Evolutionary conservation across 169 alveolate species (phyloP).

Genomic region (Plasmodium chabaudi): DNA sequence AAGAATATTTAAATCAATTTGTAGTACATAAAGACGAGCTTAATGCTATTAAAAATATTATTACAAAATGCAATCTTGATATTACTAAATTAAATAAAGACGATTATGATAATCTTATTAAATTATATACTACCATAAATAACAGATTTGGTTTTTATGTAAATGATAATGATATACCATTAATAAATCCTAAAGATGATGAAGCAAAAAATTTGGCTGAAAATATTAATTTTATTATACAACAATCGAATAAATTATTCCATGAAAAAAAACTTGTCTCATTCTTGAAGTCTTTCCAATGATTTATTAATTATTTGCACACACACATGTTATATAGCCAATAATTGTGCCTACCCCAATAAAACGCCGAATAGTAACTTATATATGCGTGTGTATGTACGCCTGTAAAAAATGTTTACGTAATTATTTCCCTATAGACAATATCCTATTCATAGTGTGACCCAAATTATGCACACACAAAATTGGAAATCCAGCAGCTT

Average conservation of each 20-base stretch:
- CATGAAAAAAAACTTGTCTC: slow-evolving; percentile 26
- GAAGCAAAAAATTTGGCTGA: slow-evolving; percentile 5
- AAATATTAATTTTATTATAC: slow-evolving; percentile 1
- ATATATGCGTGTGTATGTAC: background rate
- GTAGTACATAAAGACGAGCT: slow-evolving; percentile 37
- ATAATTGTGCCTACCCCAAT: background rate
- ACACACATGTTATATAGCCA: background rate
- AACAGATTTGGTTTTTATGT: slow-evolving; percentile 58
- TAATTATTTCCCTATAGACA: too few species aligned
- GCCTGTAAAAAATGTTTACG: too few species aligned
- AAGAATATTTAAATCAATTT: slow-evolving; percentile 26
- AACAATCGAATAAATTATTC: slow-evolving; percentile 7
- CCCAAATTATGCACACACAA: too few species aligned
- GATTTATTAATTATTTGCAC: background rate
- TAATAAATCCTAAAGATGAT: background rate
- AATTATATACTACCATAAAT: slow-evolving; percentile 27
- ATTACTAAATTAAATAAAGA: slow-evolving; percentile 26
- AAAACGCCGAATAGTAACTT: too few species aligned
- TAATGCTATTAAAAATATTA: slow-evolving; percentile 10
- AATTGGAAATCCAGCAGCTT: too few species aligned
- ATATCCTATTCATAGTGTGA: too few species aligned
- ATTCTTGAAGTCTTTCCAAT: slow-evolving; percentile 28
- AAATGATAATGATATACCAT: slow-evolving; percentile 9
- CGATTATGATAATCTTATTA: slow-evolving; percentile 12
- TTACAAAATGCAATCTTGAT: slow-evolving; percentile 8